Conservation (phyloP, 2,329 filamentous ascomycete genomes). For the Pseudomassariella vexata region DNA sequence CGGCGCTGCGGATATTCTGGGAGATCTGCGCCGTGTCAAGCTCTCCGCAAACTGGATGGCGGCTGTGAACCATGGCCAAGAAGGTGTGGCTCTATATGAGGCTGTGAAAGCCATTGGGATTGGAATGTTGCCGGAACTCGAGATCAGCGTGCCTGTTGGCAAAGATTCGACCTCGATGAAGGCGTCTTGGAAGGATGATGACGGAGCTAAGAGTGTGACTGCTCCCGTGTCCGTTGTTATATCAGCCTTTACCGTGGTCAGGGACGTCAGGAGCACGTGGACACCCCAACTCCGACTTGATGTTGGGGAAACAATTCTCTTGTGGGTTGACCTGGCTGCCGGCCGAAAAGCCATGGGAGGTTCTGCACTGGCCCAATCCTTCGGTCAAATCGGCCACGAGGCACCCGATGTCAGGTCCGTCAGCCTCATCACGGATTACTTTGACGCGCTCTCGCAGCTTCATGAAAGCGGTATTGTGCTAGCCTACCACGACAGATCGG, state of each 20-base stretch:
- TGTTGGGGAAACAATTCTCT: slow-evolving; percentile 79
- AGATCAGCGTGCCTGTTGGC: slow-evolving; percentile 89
- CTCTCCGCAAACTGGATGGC: slow-evolving; percentile 99
- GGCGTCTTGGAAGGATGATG: slow-evolving; percentile 81
- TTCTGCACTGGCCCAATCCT: slow-evolving; percentile 84
- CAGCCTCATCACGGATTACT: slow-evolving; percentile 80
- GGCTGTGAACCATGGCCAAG: slow-evolving; percentile 86
- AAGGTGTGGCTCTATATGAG: slow-evolving; percentile 88
- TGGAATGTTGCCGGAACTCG: slow-evolving; percentile 85
- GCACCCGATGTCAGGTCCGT: slow-evolving; percentile 81
- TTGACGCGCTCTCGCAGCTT: slow-evolving; percentile 70
- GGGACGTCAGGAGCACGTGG: slow-evolving; percentile 82
- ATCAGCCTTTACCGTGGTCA: slow-evolving; percentile 81
- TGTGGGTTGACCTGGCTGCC: slow-evolving; percentile 85
- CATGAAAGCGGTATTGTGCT: slow-evolving; percentile 60
- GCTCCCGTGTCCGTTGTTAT: slow-evolving; percentile 88
- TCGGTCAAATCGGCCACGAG: slow-evolving; percentile 78
- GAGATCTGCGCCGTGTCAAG: slow-evolving; percentile 71
- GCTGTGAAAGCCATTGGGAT: slow-evolving; percentile 90
- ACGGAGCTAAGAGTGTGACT: slow-evolving; percentile 76
- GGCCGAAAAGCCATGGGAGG: slow-evolving; percentile 81
- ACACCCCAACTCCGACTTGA: slow-evolving; percentile 87
- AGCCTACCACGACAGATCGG: slow-evolving; percentile 90
- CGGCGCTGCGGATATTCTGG: slow-evolving; percentile 49
- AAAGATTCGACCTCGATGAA: slow-evolving; percentile 99